These are phyloP conservation scores for Posidonia australis DNA, from an alignment of 106 monocot genomes.

Conservation along the genomic window DNA sequence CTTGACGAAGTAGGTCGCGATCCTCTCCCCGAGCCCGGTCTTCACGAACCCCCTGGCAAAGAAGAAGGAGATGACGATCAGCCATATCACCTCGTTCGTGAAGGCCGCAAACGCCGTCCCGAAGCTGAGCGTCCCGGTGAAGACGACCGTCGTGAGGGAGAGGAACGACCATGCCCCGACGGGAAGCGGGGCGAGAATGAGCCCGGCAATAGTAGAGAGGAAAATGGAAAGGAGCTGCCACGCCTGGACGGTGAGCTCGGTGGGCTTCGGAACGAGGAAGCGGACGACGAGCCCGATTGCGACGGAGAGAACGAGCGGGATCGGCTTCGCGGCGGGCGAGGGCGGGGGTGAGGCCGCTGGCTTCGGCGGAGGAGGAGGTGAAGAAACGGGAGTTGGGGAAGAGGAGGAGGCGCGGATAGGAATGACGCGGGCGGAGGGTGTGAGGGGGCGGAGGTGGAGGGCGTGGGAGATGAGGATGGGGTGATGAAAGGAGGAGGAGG, in stretches of 20 bases:
- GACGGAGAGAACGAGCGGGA: conserved; percentile 57
- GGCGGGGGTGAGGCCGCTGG: no score
- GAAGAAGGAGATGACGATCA: conserved; percentile 95
- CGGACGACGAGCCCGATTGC: conserved; percentile 62
- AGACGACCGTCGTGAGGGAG: conserved; percentile 46
- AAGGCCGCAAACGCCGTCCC: conserved; percentile 67
- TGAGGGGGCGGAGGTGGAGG: not conserved
- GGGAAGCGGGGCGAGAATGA: conserved; percentile 74
- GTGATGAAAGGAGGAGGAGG: conserved; percentile 2
- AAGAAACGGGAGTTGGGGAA: not conserved
- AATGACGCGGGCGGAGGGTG: not conserved
- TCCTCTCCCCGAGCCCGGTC: conserved; percentile 80
- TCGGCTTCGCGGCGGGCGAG: conserved; percentile 41
- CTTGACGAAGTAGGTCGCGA: conserved; percentile 86
- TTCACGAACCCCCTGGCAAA: conserved; percentile 94
- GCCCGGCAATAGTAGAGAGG: conserved; percentile 75
- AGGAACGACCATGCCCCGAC: conserved; percentile 93
- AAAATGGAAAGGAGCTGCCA: conserved; percentile 94
- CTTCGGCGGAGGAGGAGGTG: conserved; percentile 3
- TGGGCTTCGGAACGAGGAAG: conserved; percentile 63
- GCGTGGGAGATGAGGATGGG: not conserved
- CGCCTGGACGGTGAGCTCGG: conserved; percentile 56
- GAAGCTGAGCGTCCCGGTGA: conserved; percentile 65
- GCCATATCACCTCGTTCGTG: conserved; percentile 88
- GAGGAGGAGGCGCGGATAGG: conserved; percentile 5